Conservation (phyloP, 2,329 filamentous ascomycete species). For the Cladosporium sp. region DNA sequence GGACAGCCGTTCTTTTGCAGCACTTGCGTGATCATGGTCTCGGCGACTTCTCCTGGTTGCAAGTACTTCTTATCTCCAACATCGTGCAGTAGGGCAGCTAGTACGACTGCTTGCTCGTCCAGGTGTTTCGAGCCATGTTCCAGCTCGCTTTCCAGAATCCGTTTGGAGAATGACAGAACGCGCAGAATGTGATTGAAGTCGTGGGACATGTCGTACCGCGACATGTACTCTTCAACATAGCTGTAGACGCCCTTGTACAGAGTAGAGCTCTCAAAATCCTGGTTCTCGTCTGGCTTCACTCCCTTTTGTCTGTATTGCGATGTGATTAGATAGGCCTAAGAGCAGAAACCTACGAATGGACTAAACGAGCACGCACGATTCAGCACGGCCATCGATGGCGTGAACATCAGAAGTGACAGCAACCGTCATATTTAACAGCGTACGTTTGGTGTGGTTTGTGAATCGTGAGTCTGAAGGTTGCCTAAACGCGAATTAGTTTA, state of each 20-base stretch:
- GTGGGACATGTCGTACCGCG: constrained; percentile 77
- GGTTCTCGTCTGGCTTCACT: neutral
- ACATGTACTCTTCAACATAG: constrained; percentile 70
- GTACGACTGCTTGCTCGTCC: constrained; percentile 26
- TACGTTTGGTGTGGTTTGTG: neutral
- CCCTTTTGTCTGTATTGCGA: neutral
- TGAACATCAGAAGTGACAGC: neutral
- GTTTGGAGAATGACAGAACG: constrained; percentile 68
- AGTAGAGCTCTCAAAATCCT: constrained; percentile 28
- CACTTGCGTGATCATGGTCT: constrained; percentile 53
- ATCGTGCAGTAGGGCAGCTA: constrained; percentile 66
- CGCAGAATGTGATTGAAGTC: constrained; percentile 82
- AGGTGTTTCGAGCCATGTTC: constrained; percentile 23
- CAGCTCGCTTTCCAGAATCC: constrained; percentile 50
- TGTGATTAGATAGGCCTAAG: neutral
- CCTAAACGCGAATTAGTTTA: neutral
- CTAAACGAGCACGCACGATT: constrained; percentile 6
- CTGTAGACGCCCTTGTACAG: constrained; percentile 40
- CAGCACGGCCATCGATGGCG: neutral
- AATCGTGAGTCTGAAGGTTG: neutral
- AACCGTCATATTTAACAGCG: constrained; percentile 2
- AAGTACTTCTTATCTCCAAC: constrained; percentile 84
- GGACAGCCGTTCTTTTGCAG: constrained; percentile 56
- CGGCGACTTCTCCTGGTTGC: constrained; percentile 45
- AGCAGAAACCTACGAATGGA: neutral